These are phyloP conservation scores for Pichia scutulata DNA, from an alignment of 805 yeast species.

Conservation along the genomic window DNA sequence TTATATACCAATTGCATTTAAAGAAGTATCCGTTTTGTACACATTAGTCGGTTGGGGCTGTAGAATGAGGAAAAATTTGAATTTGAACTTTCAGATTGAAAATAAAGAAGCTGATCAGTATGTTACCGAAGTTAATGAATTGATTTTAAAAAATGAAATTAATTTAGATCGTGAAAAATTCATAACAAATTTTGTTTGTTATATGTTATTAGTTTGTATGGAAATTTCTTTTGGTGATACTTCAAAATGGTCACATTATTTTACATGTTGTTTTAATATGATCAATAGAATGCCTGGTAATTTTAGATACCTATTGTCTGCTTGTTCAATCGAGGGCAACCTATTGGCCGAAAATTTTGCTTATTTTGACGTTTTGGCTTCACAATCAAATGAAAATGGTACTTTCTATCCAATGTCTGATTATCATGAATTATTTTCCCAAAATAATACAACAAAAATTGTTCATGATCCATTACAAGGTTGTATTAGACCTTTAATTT, in stretches of 20 bases:
- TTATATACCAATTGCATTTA: conserved; percentile 47
- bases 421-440: conserved; percentile 25
- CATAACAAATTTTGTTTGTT: conserved; percentile 22
- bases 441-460: conserved; percentile 9
- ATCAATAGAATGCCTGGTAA: conserved; percentile 20
- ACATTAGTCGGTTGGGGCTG: conserved; percentile 52
- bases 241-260: conserved; percentile 29
- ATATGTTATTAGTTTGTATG: conserved; percentile 26
- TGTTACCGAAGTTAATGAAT: conserved; percentile 9
- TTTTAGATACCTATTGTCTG: conserved; percentile 23
- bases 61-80: conserved; percentile 16
- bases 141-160: conserved; percentile 8
- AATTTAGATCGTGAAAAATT: conserved; percentile 16
- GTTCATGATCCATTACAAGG: conserved; percentile 36
- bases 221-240: conserved; percentile 29
- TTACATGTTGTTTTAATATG: conserved; percentile 23
- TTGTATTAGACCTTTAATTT: conserved; percentile 31
- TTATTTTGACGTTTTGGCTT: conserved; percentile 34
- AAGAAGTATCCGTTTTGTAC: conserved; percentile 39
- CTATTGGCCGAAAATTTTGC: conserved; percentile 32
- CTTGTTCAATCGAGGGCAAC: conserved; percentile 29
- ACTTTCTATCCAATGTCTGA: conserved; percentile 29
- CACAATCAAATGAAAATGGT: conserved; percentile 31
- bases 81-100: conserved; percentile 17
- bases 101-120: conserved; percentile 16